phyloP scores from a whole-genome alignment of 345 rosid species.

The Salix exigua region DNA sequence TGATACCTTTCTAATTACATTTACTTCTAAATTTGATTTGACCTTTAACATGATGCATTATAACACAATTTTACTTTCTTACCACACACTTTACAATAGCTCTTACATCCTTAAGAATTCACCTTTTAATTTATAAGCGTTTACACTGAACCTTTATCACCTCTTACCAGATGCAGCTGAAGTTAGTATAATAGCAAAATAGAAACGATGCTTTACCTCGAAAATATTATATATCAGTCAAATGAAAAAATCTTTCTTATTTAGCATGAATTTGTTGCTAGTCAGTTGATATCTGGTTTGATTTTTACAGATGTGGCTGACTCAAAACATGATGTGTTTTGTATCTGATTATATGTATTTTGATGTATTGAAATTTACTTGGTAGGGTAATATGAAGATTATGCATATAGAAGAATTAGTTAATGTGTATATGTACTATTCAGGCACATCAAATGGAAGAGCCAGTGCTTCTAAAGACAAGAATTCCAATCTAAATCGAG shows the following conservation, averaged over 20 bases:
- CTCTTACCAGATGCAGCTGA: not conserved
- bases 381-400: not conserved
- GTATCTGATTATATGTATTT: not conserved
- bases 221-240: not conserved
- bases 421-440: not conserved
- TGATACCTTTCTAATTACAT: no score
- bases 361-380: not conserved
- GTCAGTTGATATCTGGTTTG: not conserved
- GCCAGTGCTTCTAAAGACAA: constrained; percentile 21
- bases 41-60: not conserved
- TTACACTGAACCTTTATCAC: not conserved
- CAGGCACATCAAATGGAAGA: constrained; percentile 15
- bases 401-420: not conserved
- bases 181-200: no score
- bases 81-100: not conserved
- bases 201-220: not conserved
- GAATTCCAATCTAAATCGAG: constrained; percentile 9
- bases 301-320: not conserved
- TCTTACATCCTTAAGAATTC: not conserved
- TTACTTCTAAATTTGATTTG: no score
- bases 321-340: not conserved
- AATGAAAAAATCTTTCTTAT: no score
- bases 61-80: not conserved
- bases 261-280: not conserved
- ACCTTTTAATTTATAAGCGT: not conserved